A percentile compares a stretch with the other conserved stretches of the same genome.
Conservation (phyloP, 2,329 filamentous ascomycete species). For the Grosmannia clavigera region DNA sequence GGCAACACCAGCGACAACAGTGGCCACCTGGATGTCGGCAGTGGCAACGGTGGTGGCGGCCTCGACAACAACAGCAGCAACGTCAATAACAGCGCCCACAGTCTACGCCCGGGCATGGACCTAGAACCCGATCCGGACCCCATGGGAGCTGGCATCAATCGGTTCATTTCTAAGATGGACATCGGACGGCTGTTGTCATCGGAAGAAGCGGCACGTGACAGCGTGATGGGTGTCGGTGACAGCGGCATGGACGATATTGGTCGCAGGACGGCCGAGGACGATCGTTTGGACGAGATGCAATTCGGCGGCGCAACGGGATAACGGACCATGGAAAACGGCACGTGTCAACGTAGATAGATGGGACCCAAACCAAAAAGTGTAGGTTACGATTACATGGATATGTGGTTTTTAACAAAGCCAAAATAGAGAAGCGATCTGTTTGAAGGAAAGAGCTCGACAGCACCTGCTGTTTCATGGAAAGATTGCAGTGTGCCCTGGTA, state of each 20-base stretch:
- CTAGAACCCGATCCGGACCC: conserved; percentile 6
- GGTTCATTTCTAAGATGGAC: conserved; percentile 13
- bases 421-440: background rate
- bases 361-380: background rate
- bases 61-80: background rate
- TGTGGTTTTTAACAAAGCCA: background rate
- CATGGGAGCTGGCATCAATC: conserved; percentile 3
- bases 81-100: background rate
- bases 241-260: background rate
- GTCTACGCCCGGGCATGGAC: conserved; percentile 5
- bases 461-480: no score
- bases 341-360: background rate
- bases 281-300: conserved; percentile 12
- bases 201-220: conserved; percentile 4
- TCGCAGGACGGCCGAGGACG: conserved; percentile 6
- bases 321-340: background rate
- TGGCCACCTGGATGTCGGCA: background rate
- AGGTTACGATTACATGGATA: background rate
- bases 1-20: background rate
- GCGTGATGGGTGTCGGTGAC: background rate
- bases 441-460: background rate
- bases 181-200: conserved; percentile 12
- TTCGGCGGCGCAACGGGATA: conserved; percentile 1
- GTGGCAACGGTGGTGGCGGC: background rate
- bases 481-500: no score